These are phyloP conservation scores for Trichoderma cornu-damae DNA, from an alignment of 2,329 filamentous ascomycete genomes.

Conservation along the genomic window DNA sequence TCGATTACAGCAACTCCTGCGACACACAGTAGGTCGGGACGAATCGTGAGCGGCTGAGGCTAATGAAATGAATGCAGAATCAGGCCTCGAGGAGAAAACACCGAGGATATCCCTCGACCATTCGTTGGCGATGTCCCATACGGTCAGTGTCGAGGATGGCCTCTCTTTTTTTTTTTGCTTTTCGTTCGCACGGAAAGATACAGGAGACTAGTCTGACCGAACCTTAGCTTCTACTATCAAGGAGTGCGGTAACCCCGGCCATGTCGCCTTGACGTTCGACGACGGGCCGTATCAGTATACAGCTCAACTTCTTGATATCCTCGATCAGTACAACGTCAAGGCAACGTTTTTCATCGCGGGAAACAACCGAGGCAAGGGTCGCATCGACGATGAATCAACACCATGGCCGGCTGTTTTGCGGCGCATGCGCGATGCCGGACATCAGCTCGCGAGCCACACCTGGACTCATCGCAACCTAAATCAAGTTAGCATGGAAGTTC, in stretches of 20 bases:
- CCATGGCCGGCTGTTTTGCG: conserved; percentile 36
- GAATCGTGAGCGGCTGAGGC: not conserved
- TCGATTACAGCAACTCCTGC: conserved; percentile 38
- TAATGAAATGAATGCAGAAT: conserved; percentile 23
- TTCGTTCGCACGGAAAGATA: not conserved
- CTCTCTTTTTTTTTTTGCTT: not conserved
- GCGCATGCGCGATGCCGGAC: conserved; percentile 39
- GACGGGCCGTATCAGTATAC: conserved; percentile 44
- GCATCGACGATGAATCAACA: conserved; percentile 36
- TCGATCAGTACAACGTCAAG: conserved; percentile 30
- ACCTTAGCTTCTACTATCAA: conserved; percentile 33
- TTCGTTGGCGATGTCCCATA: conserved; percentile 35
- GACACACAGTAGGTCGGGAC: conserved; percentile 36
- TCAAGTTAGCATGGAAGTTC: conserved; percentile 31
- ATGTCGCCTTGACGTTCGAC: conserved; percentile 44
- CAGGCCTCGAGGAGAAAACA: conserved; percentile 31
- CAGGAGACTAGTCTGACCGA: not conserved
- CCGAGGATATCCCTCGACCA: conserved; percentile 30
- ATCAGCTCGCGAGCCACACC: conserved; percentile 45
- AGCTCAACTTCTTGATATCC: conserved; percentile 36
- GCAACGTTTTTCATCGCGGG: conserved; percentile 42
- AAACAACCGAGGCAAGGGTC: conserved; percentile 38
- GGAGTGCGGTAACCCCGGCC: conserved; percentile 32
- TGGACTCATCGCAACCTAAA: conserved; percentile 44
- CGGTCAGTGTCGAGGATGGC: conserved; percentile 27